phyloP scores from a whole-genome alignment of 2,329 filamentous ascomycete species.

The Trichoderma atrobrunneum region DNA sequence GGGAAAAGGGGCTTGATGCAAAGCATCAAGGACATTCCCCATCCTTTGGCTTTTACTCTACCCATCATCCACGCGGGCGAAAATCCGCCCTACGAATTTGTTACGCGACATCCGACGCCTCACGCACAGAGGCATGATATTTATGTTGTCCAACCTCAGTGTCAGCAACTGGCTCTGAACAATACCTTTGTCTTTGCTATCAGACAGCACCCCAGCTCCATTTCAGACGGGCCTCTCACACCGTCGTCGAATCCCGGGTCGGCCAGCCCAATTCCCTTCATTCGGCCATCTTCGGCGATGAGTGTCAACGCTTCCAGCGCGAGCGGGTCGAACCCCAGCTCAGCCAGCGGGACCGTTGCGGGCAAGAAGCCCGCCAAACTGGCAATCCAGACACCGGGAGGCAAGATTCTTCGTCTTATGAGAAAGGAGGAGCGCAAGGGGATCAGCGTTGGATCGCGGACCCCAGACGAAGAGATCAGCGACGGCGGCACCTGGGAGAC shows the following conservation, averaged over 20 bases:
- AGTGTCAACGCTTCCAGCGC: constrained; percentile 61
- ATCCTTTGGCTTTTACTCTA: constrained; percentile 84
- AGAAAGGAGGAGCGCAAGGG: constrained; percentile 69
- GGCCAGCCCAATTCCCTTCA: constrained; percentile 59
- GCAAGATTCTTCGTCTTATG: constrained; percentile 88
- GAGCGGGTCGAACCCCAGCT: constrained; percentile 56
- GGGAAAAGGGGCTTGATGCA: constrained; percentile 96
- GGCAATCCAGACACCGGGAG: constrained; percentile 88
- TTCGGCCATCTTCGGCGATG: constrained; percentile 60
- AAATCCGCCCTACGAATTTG: constrained; percentile 92
- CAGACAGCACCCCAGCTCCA: constrained; percentile 78
- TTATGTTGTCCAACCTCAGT: constrained; percentile 95
- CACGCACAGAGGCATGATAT: constrained; percentile 97
- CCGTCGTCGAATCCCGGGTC: constrained; percentile 48
- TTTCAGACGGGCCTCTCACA: constrained; percentile 36
- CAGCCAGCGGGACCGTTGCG: constrained; percentile 50
- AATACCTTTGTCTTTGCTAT: constrained; percentile 98
- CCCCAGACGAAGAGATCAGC: constrained; percentile 53
- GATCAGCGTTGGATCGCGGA: constrained; percentile 46
- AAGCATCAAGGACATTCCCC: constrained; percentile 92
- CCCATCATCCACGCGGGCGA: constrained; percentile 87
- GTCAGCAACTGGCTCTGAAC: constrained; percentile 80
- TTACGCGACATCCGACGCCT: constrained; percentile 89
- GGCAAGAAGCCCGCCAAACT: constrained; percentile 88
- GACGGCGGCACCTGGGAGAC: constrained; percentile 83